Conservation (phyloP, 208 protist genomes). For the Leishmania turanica region DNA sequence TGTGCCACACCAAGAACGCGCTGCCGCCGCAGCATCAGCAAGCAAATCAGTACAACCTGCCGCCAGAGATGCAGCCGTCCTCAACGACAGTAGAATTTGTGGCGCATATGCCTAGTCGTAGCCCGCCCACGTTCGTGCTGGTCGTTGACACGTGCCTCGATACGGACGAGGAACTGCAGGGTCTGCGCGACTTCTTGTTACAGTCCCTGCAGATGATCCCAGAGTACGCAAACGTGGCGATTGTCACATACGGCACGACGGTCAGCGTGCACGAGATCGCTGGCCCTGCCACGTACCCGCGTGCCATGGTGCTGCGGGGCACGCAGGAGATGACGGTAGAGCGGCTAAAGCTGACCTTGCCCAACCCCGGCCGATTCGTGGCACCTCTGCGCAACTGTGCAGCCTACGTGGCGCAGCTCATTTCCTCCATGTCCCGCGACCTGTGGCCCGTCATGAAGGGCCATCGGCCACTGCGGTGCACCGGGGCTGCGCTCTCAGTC, state of each 20-base stretch:
- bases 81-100: constrained; percentile 96
- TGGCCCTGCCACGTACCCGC: constrained; percentile 73
- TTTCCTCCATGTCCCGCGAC: constrained; percentile 96
- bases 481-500: constrained; percentile 96
- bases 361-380: constrained; percentile 69
- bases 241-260: constrained; percentile 98
- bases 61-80: constrained; percentile 30
- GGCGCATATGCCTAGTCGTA: constrained; percentile 46
- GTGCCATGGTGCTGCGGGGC: constrained; percentile 82
- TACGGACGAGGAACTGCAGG: constrained; percentile 93
- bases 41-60: constrained; percentile 82
- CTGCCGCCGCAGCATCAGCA: constrained; percentile 96
- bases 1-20: constrained; percentile 94
- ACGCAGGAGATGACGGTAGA: constrained; percentile 74
- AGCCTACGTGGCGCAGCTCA: constrained; percentile 80
- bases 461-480: constrained; percentile 95
- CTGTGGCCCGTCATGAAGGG: constrained; percentile 95
- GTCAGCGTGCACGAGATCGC: constrained; percentile 91
- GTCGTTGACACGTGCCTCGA: constrained; percentile 98
- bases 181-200: constrained; percentile 94
- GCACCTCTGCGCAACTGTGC: constrained; percentile 70
- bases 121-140: constrained; percentile 91
- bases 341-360: constrained; percentile 50
- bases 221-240: constrained; percentile 90
- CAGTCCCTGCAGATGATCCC: constrained; percentile 94